A percentile compares a stretch with the other conserved stretches of the same genome.
Conservation (phyloP, 768 basidiomycete species). For the Trametes cingulata region DNA sequence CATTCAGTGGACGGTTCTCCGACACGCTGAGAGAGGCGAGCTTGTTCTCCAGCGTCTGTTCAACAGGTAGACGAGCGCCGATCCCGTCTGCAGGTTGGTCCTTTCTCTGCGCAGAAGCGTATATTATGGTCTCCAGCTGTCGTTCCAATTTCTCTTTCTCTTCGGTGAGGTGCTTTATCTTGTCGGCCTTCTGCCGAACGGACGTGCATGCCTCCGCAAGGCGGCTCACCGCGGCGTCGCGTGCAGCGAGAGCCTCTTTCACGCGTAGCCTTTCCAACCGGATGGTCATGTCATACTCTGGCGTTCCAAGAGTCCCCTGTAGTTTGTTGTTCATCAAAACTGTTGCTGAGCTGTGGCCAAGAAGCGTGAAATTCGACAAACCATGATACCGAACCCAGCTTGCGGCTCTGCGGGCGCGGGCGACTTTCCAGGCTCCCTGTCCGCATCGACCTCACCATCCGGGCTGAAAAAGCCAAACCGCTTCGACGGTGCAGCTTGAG, state of each 20-base stretch:
- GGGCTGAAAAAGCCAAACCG: too few species aligned
- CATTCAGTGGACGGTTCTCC: constrained; percentile 17
- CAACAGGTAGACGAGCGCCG: constrained; percentile 35
- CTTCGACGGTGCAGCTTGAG: too few species aligned
- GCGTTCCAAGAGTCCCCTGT: too few species aligned
- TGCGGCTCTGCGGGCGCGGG: too few species aligned
- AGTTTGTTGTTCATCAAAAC: too few species aligned
- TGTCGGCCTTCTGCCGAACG: constrained; percentile 58
- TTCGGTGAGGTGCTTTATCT: constrained; percentile 45
- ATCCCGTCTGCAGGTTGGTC: not conserved
- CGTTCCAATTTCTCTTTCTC: constrained; percentile 41
- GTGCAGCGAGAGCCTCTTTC: constrained; percentile 58
- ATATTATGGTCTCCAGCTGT: not conserved
- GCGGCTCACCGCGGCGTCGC: constrained; percentile 60
- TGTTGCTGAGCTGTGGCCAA: too few species aligned
- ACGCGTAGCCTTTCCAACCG: constrained; percentile 32
- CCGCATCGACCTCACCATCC: too few species aligned
- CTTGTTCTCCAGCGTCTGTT: constrained; percentile 33
- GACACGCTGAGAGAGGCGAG: constrained; percentile 19
- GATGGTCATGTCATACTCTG: constrained; percentile 9
- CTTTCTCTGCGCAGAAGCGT: not conserved
- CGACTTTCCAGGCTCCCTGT: too few species aligned
- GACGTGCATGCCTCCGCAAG: constrained; percentile 61
- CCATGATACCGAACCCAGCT: too few species aligned
- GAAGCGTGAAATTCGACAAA: too few species aligned